Evolutionary conservation across 2,329 filamentous ascomycete species (phyloP).

Genomic region (Phaeomoniella chlamydospora): DNA sequence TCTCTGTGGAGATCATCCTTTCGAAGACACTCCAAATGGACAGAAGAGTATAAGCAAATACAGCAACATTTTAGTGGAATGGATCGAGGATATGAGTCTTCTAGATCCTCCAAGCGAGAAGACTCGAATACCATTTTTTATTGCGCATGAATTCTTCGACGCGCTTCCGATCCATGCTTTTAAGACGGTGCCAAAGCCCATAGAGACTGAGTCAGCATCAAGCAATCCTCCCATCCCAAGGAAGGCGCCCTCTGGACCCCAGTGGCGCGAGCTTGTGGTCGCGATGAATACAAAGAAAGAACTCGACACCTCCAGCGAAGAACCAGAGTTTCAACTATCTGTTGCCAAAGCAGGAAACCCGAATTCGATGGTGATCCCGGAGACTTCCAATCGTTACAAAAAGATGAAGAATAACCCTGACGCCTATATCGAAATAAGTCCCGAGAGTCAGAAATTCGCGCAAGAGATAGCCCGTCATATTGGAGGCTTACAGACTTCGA

Average conservation of each 20-base stretch:
- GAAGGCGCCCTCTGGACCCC: conserved; percentile 25
- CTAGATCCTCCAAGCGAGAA: conserved; percentile 55
- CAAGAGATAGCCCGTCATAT: conserved; percentile 74
- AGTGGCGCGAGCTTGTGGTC: conserved; percentile 77
- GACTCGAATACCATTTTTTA: conserved; percentile 72
- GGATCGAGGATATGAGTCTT: conserved; percentile 81
- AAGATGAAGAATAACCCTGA: conserved; percentile 52
- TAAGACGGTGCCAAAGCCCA: conserved; percentile 50
- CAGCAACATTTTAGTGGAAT: conserved; percentile 59
- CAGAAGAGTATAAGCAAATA: conserved; percentile 65
- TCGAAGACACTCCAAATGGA: conserved; percentile 58
- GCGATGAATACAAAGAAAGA: conserved; percentile 49
- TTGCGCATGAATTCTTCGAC: conserved; percentile 98
- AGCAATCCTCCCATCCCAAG: conserved; percentile 15
- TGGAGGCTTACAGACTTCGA: conserved; percentile 42
- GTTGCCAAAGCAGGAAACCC: conserved; percentile 62
- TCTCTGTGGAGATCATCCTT: conserved; percentile 58
- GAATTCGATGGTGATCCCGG: conserved; percentile 72
- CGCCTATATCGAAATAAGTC: conserved; percentile 77
- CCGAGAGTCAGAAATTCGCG: conserved; percentile 68
- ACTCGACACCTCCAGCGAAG: conserved; percentile 29
- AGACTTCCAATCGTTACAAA: conserved; percentile 65
- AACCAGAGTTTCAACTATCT: conserved; percentile 78
- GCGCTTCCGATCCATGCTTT: conserved; percentile 94
- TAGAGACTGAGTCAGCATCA: conserved; percentile 19